A percentile compares a stretch with the other conserved stretches of the same genome.
phyloP scores from a whole-genome alignment of 805 yeast genomes.

The Citeromyces matritensis region DNA sequence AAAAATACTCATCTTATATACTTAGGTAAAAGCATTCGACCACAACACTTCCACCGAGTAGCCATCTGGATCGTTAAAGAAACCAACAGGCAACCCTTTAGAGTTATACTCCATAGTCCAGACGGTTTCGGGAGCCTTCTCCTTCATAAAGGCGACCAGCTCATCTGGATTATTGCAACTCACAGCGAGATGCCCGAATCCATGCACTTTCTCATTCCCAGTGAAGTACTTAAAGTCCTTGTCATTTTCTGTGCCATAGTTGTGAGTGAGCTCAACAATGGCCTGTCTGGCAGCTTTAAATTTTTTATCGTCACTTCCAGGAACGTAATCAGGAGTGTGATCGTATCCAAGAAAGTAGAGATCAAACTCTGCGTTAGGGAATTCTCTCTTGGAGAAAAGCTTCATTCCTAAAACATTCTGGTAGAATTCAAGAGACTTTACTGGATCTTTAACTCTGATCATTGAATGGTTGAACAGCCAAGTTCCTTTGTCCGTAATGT shows the following conservation, averaged over 20 bases:
- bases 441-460: conserved; percentile 85
- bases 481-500: conserved; percentile 19
- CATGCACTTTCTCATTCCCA: conserved; percentile 62
- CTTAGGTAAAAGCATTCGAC: conserved; percentile 10
- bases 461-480: conserved; percentile 74
- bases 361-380: conserved; percentile 64
- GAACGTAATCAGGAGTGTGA: conserved; percentile 24
- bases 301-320: conserved; percentile 18
- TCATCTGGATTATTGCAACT: conserved; percentile 47
- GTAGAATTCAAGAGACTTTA: conserved; percentile 64
- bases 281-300: conserved; percentile 39
- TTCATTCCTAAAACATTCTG: conserved; percentile 70
- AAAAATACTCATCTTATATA: too few relatives aligned
- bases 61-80: conserved; percentile 81
- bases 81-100: conserved; percentile 58
- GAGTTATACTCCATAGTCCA: conserved; percentile 7
- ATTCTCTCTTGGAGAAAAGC: conserved; percentile 37
- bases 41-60: conserved; percentile 68
- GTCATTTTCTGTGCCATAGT: conserved; percentile 89
- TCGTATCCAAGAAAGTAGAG: conserved; percentile 76
- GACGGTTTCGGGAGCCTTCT: neutral
- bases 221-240: conserved; percentile 52
- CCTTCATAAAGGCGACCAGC: conserved; percentile 34
- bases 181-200: conserved; percentile 79
- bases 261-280: conserved; percentile 80